These are phyloP conservation scores for Xylaria arbuscula DNA, from an alignment of 2,329 filamentous ascomycete species.

Conservation along the genomic window DNA sequence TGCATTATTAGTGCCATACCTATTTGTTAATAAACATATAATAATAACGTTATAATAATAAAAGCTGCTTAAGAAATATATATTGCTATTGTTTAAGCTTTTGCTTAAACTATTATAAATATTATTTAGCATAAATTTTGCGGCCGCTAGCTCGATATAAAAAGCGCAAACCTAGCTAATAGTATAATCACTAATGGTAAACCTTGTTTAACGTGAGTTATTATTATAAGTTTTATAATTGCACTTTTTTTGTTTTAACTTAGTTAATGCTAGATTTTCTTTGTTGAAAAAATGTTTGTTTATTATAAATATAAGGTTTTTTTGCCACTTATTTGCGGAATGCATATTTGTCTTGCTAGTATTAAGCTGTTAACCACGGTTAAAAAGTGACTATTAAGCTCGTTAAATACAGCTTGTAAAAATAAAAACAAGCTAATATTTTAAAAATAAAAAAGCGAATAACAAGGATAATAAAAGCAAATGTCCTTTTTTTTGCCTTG, in stretches of 20 bases:
- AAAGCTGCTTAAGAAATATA: constrained; percentile 43
- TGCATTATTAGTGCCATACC: constrained; percentile 39
- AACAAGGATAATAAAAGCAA: background rate
- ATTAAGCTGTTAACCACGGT: background rate
- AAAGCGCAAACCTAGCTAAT: constrained; percentile 52
- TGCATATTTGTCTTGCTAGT: background rate
- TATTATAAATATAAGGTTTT: background rate
- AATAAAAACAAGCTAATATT: too few relatives aligned
- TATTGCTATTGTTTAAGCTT: constrained; percentile 36
- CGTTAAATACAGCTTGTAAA: background rate
- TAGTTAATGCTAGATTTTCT: background rate
- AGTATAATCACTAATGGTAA: constrained; percentile 42
- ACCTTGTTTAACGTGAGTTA: constrained; percentile 1
- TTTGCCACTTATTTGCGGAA: background rate
- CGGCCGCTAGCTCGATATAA: constrained; percentile 47
- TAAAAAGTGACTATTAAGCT: constrained; percentile 9
- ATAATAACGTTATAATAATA: constrained; percentile 41
- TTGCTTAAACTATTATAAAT: constrained; percentile 38
- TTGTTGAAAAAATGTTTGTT: constrained; percentile 17
- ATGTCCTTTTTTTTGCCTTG: constrained; percentile 4
- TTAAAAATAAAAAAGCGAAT: too few relatives aligned
- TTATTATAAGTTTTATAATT: constrained; percentile 6
- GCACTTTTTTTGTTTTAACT: constrained; percentile 24
- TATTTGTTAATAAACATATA: constrained; percentile 38
- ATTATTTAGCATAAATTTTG: constrained; percentile 48